Evolutionary conservation across 805 yeast genomes (phyloP).

Genomic region (Alloascoidea hylecoeti): DNA sequence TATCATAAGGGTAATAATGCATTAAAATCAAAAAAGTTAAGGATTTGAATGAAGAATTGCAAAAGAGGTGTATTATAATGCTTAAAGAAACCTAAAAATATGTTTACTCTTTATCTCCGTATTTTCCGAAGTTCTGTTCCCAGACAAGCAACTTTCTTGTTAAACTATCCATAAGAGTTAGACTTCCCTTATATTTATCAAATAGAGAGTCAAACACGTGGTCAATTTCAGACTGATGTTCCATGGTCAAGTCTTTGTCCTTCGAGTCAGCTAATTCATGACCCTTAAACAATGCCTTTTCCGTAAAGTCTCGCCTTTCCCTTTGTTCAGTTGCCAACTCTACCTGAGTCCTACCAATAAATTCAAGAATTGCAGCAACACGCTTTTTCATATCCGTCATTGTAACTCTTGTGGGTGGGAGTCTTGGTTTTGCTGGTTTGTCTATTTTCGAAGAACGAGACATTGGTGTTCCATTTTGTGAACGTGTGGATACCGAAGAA

Average conservation of each 20-base stretch:
- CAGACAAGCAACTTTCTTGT: slow-evolving; percentile 60
- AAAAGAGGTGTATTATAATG: no score
- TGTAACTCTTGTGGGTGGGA: slow-evolving; percentile 64
- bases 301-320: slow-evolving; percentile 24
- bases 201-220: slow-evolving; percentile 23
- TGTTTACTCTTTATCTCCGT: slow-evolving; percentile 13
- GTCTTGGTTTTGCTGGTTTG: slow-evolving; percentile 72
- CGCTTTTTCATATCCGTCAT: slow-evolving; percentile 78
- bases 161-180: slow-evolving; percentile 54
- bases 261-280: slow-evolving; percentile 22
- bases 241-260: slow-evolving; percentile 9
- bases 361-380: slow-evolving; percentile 82
- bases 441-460: slow-evolving; percentile 17
- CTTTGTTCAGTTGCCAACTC: slow-evolving; percentile 67
- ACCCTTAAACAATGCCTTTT: slow-evolving; percentile 19
- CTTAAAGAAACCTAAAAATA: no score
- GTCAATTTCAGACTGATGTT: slow-evolving; percentile 7
- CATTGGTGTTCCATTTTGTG: slow-evolving; percentile 9
- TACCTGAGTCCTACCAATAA: slow-evolving; percentile 73
- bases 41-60: no score
- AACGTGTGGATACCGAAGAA: slow-evolving; percentile 5
- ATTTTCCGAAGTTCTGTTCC: slow-evolving; percentile 62
- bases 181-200: slow-evolving; percentile 40
- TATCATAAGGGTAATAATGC: no score
- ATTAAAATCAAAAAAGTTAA: no score